A percentile compares a stretch with the other conserved stretches of the same genome.
phyloP scores from a whole-genome alignment of 2,329 filamentous ascomycete genomes.

The Microascus cirrosus region DNA sequence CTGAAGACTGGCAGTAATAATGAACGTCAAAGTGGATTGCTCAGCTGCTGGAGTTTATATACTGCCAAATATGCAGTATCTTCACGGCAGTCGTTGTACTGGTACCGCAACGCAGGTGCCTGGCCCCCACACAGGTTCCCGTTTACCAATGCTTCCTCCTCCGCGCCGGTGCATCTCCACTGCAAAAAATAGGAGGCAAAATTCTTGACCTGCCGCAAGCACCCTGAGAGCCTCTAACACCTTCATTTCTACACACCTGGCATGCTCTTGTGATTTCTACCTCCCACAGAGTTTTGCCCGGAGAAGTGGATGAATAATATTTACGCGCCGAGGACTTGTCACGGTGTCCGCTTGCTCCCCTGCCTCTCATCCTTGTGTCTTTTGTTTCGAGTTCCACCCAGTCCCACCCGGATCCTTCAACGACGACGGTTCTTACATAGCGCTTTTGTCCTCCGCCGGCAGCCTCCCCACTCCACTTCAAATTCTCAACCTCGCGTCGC shows the following conservation, averaged over 20 bases:
- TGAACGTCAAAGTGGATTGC: not conserved
- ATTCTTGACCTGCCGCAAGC: not conserved
- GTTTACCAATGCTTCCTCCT: not conserved
- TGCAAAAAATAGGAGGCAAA: not conserved
- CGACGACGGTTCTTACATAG: not conserved
- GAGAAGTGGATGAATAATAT: not conserved
- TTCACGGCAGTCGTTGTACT: not conserved
- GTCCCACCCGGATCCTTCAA: not conserved
- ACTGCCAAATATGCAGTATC: not conserved
- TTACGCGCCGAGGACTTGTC: too few species aligned
- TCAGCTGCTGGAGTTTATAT: not conserved
- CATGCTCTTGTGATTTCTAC: not conserved
- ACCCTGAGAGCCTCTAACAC: not conserved
- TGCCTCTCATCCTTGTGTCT: not conserved
- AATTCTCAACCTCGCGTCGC: not conserved
- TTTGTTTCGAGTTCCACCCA: not conserved
- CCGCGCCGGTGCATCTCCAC: not conserved
- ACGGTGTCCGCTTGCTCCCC: too few species aligned
- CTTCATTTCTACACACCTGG: not conserved
- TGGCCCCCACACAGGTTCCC: not conserved
- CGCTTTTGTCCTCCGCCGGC: not conserved
- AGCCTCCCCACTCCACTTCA: not conserved
- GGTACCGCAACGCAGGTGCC: not conserved
- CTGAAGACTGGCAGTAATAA: not conserved
- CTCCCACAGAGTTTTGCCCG: not conserved